These are phyloP conservation scores for Staphylotrichum longicolle DNA, from an alignment of 495 filamentous ascomycete species.

Conservation along the genomic window DNA sequence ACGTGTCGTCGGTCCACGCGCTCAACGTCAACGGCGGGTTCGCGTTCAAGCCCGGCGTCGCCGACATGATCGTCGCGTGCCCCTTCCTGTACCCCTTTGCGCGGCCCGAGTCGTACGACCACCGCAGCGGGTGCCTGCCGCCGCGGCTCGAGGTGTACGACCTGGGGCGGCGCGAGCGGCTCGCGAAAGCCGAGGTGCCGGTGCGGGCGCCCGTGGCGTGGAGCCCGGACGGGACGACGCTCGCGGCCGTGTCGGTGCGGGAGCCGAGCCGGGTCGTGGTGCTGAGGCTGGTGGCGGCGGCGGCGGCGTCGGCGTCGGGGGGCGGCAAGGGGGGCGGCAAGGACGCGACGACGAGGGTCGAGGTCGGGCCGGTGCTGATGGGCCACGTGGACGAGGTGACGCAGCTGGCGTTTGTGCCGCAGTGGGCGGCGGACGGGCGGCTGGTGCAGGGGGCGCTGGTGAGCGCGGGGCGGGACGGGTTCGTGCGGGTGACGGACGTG, in stretches of 20 bases:
- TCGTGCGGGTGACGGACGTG: constrained; percentile 26
- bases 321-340: background rate
- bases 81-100: background rate
- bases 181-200: constrained; percentile 15
- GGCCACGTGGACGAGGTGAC: constrained; percentile 28
- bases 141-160: constrained; percentile 23
- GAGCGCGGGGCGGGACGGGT: constrained; percentile 29
- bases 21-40: constrained; percentile 1
- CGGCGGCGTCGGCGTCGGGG: too few species aligned
- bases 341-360: background rate
- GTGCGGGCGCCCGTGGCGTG: constrained; percentile 25
- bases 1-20: background rate
- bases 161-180: constrained; percentile 2
- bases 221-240: constrained; percentile 16
- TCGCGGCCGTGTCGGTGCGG: constrained; percentile 18
- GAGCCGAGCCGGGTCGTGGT: constrained; percentile 22
- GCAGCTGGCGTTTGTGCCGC: constrained; percentile 24
- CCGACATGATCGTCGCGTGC: constrained; percentile 12
- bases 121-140: too few species aligned
- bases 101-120: too few species aligned
- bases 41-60: constrained; percentile 1
- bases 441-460: constrained; percentile 16
- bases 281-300: background rate
- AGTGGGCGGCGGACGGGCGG: constrained; percentile 2
- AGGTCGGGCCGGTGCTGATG: constrained; percentile 9